These are phyloP conservation scores for Puccinia hordei DNA, from an alignment of 1,284 basidiomycete genomes.

Conservation along the genomic window DNA sequence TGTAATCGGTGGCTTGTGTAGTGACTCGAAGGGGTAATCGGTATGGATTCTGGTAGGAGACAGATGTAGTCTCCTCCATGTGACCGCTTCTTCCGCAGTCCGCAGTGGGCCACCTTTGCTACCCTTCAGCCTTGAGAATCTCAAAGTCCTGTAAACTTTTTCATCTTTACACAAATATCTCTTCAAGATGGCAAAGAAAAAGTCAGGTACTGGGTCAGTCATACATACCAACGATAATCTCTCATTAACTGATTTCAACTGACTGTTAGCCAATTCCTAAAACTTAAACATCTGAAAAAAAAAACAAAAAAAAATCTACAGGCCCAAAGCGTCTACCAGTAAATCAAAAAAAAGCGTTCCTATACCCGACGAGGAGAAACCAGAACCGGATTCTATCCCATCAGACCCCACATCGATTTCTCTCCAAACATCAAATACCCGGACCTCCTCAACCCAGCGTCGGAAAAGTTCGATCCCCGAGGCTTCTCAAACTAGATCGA, in stretches of 20 bases:
- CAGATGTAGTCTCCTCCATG: too few species aligned
- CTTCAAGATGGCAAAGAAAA: constrained; percentile 23
- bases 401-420: too few species aligned
- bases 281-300: too few species aligned
- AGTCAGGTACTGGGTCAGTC: constrained; percentile 20
- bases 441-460: background rate
- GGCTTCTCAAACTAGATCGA: background rate
- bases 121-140: too few species aligned
- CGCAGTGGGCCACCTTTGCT: too few species aligned
- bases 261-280: too few species aligned
- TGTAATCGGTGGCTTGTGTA: too few species aligned
- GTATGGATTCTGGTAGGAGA: too few species aligned
- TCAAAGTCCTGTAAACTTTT: background rate
- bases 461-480: constrained; percentile 10
- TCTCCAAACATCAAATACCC: background rate
- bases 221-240: background rate
- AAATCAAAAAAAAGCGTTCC: background rate
- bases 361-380: background rate
- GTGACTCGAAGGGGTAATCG: too few species aligned
- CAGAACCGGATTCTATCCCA: background rate
- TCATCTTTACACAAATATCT: background rate
- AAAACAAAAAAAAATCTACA: too few species aligned
- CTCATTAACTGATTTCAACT: too few species aligned
- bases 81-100: too few species aligned
- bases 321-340: constrained; percentile 10